Evolutionary conservation across 1,139 yeast genomes (phyloP).

Genomic region (Hyphopichia khmerensis): DNA sequence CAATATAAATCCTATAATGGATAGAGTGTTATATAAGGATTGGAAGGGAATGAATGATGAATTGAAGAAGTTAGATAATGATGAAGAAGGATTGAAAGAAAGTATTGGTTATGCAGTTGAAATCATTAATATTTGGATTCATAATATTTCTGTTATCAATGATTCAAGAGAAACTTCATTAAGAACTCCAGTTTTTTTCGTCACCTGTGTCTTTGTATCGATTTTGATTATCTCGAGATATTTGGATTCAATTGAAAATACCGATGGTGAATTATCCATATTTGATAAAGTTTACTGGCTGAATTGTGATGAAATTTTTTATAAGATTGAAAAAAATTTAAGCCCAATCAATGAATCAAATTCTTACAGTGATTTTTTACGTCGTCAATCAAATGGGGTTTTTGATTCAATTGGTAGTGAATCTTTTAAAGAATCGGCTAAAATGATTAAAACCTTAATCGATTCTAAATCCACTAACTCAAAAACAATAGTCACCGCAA

Average conservation of each 20-base stretch:
- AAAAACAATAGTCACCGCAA: constrained; percentile 32
- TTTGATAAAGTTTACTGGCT: constrained; percentile 52
- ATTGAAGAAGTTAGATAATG: constrained; percentile 41
- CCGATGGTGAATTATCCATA: constrained; percentile 26
- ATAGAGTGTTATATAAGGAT: constrained; percentile 58
- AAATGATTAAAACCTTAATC: constrained; percentile 22
- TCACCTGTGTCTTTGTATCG: constrained; percentile 65
- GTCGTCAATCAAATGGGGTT: constrained; percentile 56
- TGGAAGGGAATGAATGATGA: constrained; percentile 63
- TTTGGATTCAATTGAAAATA: constrained; percentile 50
- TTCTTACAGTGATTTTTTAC: constrained; percentile 55
- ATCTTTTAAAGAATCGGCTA: constrained; percentile 25
- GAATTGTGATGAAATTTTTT: constrained; percentile 48
- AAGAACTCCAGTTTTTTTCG: constrained; percentile 72
- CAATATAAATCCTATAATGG: constrained; percentile 56
- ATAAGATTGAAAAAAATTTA: constrained; percentile 55
- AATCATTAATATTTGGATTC: constrained; percentile 66
- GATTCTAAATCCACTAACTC: constrained; percentile 12
- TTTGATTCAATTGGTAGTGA: constrained; percentile 26
- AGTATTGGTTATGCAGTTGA: constrained; percentile 57
- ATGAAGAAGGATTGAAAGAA: constrained; percentile 58
- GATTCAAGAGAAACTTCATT: constrained; percentile 65
- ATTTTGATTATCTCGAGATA: constrained; percentile 62
- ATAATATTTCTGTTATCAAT: constrained; percentile 58
- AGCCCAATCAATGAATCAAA: constrained; percentile 21